Percentiles rank a stretch among this genome's conserved stretches.
phyloP scores from a whole-genome alignment of 805 yeast species.

The Saccharomycopsis sp. region DNA sequence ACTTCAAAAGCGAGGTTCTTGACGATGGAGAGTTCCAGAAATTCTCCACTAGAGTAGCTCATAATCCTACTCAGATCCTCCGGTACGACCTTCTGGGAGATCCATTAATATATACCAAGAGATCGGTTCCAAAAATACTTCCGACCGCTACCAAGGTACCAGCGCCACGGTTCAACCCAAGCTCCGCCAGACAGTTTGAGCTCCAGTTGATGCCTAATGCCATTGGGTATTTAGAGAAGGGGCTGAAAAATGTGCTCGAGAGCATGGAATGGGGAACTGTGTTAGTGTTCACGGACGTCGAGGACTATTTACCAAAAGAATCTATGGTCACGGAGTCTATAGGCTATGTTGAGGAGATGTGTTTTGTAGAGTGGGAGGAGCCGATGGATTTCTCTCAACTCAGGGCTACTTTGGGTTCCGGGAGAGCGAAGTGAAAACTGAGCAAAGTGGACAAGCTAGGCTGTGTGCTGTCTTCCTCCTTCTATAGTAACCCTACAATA shows the following conservation, averaged over 20 bases:
- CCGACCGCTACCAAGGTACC: slow-evolving; percentile 40
- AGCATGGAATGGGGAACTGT: slow-evolving; percentile 99
- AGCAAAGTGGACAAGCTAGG: background rate
- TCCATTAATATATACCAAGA: slow-evolving; percentile 70
- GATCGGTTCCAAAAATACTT: slow-evolving; percentile 43
- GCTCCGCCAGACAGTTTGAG: slow-evolving; percentile 55
- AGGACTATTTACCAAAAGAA: slow-evolving; percentile 39
- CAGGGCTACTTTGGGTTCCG: background rate
- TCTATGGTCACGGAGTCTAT: slow-evolving; percentile 53
- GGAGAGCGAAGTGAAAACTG: background rate
- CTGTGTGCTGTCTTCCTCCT: background rate
- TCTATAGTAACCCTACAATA: too few relatives aligned
- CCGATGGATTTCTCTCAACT: slow-evolving; percentile 19
- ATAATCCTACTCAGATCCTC: slow-evolving; percentile 81
- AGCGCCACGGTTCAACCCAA: slow-evolving; percentile 52
- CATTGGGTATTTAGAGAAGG: slow-evolving; percentile 70
- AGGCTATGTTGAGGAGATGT: slow-evolving; percentile 77
- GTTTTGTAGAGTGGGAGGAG: slow-evolving; percentile 84
- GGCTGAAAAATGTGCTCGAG: slow-evolving; percentile 38
- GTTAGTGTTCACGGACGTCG: slow-evolving; percentile 67
- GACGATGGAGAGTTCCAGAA: slow-evolving; percentile 76
- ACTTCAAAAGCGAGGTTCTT: slow-evolving; percentile 45
- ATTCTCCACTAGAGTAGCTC: slow-evolving; percentile 67
- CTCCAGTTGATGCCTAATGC: slow-evolving; percentile 92
- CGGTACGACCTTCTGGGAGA: slow-evolving; percentile 76